A percentile compares a stretch with the other conserved stretches of the same genome.
phyloP scores from a whole-genome alignment of 148 eudicot genomes.

The Pouteria glomerata region DNA sequence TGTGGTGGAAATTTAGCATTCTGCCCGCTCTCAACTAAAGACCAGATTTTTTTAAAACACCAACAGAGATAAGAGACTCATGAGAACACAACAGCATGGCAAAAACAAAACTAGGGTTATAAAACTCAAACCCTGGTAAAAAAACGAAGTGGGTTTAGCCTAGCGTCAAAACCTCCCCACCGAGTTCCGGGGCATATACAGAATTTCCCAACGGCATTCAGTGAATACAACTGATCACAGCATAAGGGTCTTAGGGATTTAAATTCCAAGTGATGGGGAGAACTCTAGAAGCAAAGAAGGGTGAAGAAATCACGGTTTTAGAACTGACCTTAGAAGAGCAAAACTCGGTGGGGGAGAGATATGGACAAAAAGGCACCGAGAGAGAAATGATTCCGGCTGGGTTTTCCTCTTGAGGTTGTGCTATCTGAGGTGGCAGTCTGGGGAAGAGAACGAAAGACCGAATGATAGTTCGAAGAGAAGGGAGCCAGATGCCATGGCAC shows the following conservation, averaged over 20 bases:
- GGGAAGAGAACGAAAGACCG: conserved; percentile 1
- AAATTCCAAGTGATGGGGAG: background rate
- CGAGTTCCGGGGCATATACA: background rate
- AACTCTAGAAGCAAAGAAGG: background rate
- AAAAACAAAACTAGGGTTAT: conserved; percentile 7
- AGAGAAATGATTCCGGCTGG: background rate
- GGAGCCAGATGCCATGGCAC: background rate
- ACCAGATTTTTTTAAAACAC: background rate
- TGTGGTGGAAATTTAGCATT: background rate
- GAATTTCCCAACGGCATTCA: conserved; percentile 8
- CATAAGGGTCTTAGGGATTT: background rate
- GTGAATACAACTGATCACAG: background rate
- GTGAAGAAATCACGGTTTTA: background rate
- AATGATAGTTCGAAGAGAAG: background rate
- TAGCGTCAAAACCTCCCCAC: background rate
- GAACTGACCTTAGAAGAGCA: conserved; percentile 9
- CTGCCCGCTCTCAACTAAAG: background rate
- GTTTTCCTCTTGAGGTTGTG: background rate
- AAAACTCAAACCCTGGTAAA: conserved; percentile 4
- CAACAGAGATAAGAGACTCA: background rate
- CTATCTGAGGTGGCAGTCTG: background rate
- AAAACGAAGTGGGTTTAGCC: background rate
- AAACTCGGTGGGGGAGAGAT: background rate
- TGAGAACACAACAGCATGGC: background rate
- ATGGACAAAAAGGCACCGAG: background rate